phyloP scores from a whole-genome alignment of 441 rosid genomes.

The Capsella rubella region DNA sequence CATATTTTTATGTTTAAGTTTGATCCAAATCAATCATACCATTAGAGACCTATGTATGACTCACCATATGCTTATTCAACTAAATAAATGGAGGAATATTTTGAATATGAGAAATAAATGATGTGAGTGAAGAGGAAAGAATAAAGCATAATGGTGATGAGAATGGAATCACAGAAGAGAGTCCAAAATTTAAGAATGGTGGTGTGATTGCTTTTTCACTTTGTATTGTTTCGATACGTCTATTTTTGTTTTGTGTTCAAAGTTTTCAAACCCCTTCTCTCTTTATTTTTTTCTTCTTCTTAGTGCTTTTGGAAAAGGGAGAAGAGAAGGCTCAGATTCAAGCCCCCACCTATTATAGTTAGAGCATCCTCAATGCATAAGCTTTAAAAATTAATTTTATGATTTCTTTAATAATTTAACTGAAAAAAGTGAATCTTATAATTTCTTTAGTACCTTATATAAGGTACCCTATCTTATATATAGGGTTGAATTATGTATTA shows the following conservation, averaged over 20 bases:
- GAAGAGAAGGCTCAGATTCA: constrained; percentile 43
- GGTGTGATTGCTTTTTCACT: constrained; percentile 29
- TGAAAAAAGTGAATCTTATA: too few relatives aligned
- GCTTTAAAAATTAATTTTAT: too few relatives aligned
- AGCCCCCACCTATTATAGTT: constrained; percentile 45
- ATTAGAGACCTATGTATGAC: not conserved
- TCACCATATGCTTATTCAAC: not conserved
- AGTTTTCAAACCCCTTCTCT: constrained; percentile 42
- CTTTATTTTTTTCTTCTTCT: constrained; percentile 18
- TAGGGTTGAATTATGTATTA: too few relatives aligned
- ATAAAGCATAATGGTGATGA: constrained; percentile 37
- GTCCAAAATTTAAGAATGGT: constrained; percentile 38
- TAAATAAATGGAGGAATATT: constrained; percentile 7
- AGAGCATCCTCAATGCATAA: too few relatives aligned
- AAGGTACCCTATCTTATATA: too few relatives aligned
- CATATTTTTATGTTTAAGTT: not conserved
- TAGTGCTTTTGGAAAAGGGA: constrained; percentile 38
- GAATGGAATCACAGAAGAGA: constrained; percentile 35
- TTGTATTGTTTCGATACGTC: constrained; percentile 46
- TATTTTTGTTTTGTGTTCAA: constrained; percentile 32
- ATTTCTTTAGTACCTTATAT: too few relatives aligned
- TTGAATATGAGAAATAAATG: constrained; percentile 18
- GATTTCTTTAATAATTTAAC: too few relatives aligned
- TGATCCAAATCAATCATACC: not conserved
- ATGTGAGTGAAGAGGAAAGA: constrained; percentile 36